phyloP scores from a whole-genome alignment of 2,329 filamentous ascomycete species.

The Cytospora paraplurivora region DNA sequence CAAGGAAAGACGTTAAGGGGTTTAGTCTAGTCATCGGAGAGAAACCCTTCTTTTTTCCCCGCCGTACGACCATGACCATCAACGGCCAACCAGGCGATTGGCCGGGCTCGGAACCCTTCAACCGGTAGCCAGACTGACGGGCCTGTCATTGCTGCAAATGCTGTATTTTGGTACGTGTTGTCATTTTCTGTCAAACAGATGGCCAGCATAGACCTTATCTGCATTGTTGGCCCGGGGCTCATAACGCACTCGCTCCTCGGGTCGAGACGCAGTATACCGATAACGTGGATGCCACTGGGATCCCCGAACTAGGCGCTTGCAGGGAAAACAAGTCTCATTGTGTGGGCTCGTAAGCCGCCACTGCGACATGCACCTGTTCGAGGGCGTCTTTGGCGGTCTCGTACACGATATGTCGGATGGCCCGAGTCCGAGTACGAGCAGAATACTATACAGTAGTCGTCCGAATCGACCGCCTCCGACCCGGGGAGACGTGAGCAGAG shows the following conservation, averaged over 20 bases:
- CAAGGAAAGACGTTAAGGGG: not conserved
- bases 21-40: not conserved
- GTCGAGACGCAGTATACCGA: not conserved
- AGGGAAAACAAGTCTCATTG: not conserved
- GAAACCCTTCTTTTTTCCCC: not conserved
- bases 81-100: slow-evolving; percentile 11
- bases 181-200: not conserved
- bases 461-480: not conserved
- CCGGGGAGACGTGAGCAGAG: not conserved
- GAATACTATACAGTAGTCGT: not conserved
- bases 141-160: not conserved
- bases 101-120: slow-evolving; percentile 13
- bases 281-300: slow-evolving; percentile 10
- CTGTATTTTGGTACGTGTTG: not conserved
- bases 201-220: no score
- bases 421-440: not conserved
- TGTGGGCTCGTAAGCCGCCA: not conserved
- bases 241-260: not conserved
- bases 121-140: slow-evolving; percentile 18
- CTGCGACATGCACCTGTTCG: not conserved
- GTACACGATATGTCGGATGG: not conserved
- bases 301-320: not conserved
- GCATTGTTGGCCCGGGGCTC: no score
- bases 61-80: slow-evolving; percentile 2
- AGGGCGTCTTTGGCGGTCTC: not conserved